A percentile compares a stretch with the other conserved stretches of the same genome.
Conservation (phyloP, 306 rosid species). For the Herpetospermum pedunculosum region DNA sequence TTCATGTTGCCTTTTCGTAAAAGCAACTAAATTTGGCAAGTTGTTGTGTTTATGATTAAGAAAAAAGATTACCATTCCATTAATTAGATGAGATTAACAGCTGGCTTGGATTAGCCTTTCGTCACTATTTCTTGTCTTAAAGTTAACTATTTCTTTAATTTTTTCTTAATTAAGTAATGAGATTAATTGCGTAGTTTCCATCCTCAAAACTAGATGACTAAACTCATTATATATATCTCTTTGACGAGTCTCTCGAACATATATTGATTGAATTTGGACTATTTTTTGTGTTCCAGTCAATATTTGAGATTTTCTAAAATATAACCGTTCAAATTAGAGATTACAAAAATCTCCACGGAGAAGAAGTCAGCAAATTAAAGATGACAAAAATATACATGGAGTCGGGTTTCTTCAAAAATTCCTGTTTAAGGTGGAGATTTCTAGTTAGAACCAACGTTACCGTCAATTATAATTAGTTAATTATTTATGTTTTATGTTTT, state of each 20-base stretch:
- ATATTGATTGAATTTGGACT: background rate
- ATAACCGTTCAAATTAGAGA: too few relatives aligned
- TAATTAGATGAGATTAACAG: background rate
- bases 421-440: too few relatives aligned
- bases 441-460: too few relatives aligned
- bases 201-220: background rate
- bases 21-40: background rate
- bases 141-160: background rate
- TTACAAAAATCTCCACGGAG: too few relatives aligned
- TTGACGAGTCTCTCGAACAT: background rate
- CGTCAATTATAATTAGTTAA: too few relatives aligned
- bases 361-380: too few relatives aligned
- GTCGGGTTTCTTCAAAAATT: too few relatives aligned
- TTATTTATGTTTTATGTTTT: too few relatives aligned
- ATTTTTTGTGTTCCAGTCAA: background rate
- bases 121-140: background rate
- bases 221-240: background rate
- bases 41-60: background rate
- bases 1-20: background rate
- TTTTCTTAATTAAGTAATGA: background rate
- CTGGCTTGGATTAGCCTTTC: background rate
- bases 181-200: background rate
- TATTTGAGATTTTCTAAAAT: background rate
- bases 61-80: too few relatives aligned
- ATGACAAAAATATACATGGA: too few relatives aligned